These are phyloP conservation scores for Collybia sordida DNA, from an alignment of 768 basidiomycete genomes.

Conservation along the genomic window DNA sequence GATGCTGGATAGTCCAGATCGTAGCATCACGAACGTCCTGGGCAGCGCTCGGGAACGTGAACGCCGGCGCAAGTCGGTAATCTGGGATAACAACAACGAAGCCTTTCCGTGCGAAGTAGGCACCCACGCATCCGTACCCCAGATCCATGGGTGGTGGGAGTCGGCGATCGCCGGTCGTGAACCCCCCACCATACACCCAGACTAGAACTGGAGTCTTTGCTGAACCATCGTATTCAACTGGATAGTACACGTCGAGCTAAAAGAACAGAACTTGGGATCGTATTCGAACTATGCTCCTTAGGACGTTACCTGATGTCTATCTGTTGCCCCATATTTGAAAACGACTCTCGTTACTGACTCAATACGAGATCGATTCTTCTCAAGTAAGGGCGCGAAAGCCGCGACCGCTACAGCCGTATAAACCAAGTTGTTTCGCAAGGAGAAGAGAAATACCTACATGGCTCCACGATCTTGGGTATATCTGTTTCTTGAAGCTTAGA, in stretches of 20 bases:
- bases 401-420: constrained; percentile 34
- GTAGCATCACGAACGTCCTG: constrained; percentile 63
- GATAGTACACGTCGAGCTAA: constrained; percentile 72
- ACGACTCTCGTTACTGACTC: constrained; percentile 46
- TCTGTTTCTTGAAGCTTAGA: constrained; percentile 26
- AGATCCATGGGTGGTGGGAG: constrained; percentile 47
- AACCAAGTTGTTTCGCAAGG: neutral
- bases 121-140: constrained; percentile 54
- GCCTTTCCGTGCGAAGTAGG: constrained; percentile 60
- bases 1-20: constrained; percentile 46
- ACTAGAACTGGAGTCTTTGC: constrained; percentile 51
- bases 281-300: neutral
- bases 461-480: constrained; percentile 28
- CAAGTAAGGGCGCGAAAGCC: constrained; percentile 50
- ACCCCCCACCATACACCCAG: constrained; percentile 70
- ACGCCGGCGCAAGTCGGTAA: constrained; percentile 62
- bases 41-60: constrained; percentile 52
- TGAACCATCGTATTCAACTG: constrained; percentile 22
- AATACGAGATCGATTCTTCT: constrained; percentile 46
- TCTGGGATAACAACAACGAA: constrained; percentile 68
- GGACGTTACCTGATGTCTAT: constrained; percentile 51
- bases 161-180: constrained; percentile 48
- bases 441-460: constrained; percentile 27
- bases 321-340: constrained; percentile 54
- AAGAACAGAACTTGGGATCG: neutral